phyloP scores from a whole-genome alignment of 257 asterid species.

The Mitragyna speciosa region DNA sequence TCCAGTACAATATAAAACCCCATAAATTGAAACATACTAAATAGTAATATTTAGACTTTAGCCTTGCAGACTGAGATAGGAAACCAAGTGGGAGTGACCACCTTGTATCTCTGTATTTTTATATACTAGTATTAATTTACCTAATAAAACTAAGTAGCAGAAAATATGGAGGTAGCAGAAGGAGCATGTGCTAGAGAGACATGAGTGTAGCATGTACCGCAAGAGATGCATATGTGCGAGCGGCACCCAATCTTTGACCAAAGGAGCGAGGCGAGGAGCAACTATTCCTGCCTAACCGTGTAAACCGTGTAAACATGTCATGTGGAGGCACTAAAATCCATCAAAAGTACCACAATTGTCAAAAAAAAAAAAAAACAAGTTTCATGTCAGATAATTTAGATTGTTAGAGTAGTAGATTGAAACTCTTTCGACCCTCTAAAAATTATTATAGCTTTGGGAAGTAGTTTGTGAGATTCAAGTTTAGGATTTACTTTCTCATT shows the following conservation, averaged over 20 bases:
- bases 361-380: too few relatives aligned
- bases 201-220: slow-evolving; percentile 44
- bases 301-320: slow-evolving; percentile 13
- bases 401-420: too few relatives aligned
- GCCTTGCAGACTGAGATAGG: slow-evolving; percentile 1
- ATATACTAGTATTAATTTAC: background rate
- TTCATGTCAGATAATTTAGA: too few relatives aligned
- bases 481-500: too few relatives aligned
- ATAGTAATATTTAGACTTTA: background rate
- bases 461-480: too few relatives aligned
- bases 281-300: slow-evolving; percentile 27
- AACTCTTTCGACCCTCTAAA: too few relatives aligned
- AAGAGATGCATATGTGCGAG: slow-evolving; percentile 54
- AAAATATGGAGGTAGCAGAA: slow-evolving; percentile 48
- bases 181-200: slow-evolving; percentile 51
- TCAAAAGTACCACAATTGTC: too few relatives aligned
- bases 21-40: background rate
- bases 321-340: slow-evolving; percentile 25
- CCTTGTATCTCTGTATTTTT: too few relatives aligned
- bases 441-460: too few relatives aligned
- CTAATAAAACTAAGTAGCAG: slow-evolving; percentile 35
- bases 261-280: background rate
- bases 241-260: slow-evolving; percentile 53
- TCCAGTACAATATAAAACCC: background rate
- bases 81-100: slow-evolving; percentile 10